Evolutionary conservation across 1,139 yeast genomes (phyloP).

Genomic region (Pichia sp.): DNA sequence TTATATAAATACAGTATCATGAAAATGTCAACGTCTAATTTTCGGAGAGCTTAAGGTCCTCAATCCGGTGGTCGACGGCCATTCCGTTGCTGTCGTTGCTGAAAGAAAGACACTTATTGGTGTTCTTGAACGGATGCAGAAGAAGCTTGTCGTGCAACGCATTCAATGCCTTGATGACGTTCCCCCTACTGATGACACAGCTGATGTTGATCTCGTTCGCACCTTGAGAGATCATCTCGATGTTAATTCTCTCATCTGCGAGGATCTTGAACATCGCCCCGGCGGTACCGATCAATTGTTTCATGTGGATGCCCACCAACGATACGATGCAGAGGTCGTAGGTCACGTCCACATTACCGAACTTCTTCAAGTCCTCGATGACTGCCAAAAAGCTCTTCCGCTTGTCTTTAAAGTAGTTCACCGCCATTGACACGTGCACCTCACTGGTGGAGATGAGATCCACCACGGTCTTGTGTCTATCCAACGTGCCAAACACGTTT

Average conservation of each 20-base stretch:
- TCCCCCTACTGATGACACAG: slow-evolving; percentile 83
- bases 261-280: slow-evolving; percentile 94
- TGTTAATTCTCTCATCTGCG: slow-evolving; percentile 88
- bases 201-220: slow-evolving; percentile 96
- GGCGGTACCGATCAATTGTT: slow-evolving; percentile 92
- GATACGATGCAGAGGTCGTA: slow-evolving; percentile 87
- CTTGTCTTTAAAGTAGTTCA: slow-evolving; percentile 69
- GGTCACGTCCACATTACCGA: slow-evolving; percentile 87
- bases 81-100: slow-evolving; percentile 13
- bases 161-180: slow-evolving; percentile 79
- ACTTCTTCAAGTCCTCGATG: slow-evolving; percentile 65
- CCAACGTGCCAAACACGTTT: slow-evolving; percentile 79
- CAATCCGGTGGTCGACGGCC: slow-evolving; percentile 34
- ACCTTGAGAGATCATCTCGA: slow-evolving; percentile 97
- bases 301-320: slow-evolving; percentile 95
- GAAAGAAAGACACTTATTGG: slow-evolving; percentile 11
- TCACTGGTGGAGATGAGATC: slow-evolving; percentile 96
- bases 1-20: background rate
- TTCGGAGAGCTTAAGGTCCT: slow-evolving; percentile 31
- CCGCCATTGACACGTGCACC: slow-evolving; percentile 97
- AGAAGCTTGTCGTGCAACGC: slow-evolving; percentile 78
- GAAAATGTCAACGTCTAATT: slow-evolving; percentile 1
- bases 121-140: slow-evolving; percentile 43
- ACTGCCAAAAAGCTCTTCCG: slow-evolving; percentile 59
- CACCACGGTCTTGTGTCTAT: slow-evolving; percentile 80